Conservation (phyloP, 2,329 filamentous ascomycete genomes). For the Pestalotiopsis sp. region DNA sequence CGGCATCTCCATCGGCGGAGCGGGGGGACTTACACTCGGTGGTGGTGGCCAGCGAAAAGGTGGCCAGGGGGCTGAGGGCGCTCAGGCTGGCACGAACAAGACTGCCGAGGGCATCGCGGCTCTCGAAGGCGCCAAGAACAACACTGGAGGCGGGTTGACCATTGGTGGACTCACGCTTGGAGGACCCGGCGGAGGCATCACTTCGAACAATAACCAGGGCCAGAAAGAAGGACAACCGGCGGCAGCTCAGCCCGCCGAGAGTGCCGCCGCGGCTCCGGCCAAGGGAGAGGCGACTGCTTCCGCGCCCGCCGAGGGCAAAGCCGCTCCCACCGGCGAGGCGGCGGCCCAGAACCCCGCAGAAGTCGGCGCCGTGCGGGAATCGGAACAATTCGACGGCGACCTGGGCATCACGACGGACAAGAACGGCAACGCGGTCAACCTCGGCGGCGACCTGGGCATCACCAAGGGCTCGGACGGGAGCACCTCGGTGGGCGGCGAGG, state of each 20-base stretch:
- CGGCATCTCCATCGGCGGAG: constrained; percentile 10
- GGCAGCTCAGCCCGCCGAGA: constrained; percentile 4
- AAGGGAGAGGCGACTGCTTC: neutral
- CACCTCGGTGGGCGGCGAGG: constrained; percentile 22
- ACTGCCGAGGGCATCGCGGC: constrained; percentile 8
- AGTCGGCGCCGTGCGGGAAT: constrained; percentile 17
- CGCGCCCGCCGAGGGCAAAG: constrained; percentile 2
- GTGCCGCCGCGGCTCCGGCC: neutral
- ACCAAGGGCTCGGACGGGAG: constrained; percentile 24
- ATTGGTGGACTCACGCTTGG: constrained; percentile 5
- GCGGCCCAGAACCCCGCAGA: constrained; percentile 9
- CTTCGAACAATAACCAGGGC: constrained; percentile 4
- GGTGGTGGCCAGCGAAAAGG: neutral
- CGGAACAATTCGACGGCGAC: constrained; percentile 22
- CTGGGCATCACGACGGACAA: constrained; percentile 19
- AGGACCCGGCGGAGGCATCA: constrained; percentile 4
- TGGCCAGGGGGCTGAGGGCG: constrained; percentile 1
- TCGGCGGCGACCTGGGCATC: constrained; percentile 23
- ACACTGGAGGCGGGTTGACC: constrained; percentile 1
- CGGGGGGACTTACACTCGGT: constrained; percentile 2
- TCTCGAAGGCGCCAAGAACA: constrained; percentile 4
- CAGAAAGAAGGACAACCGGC: constrained; percentile 4
- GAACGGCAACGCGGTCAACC: constrained; percentile 18
- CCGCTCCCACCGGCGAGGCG: constrained; percentile 1
- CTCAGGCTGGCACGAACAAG: constrained; percentile 1